Percentiles rank a stretch among this genome's conserved stretches.
These are phyloP conservation scores for Hibiscus trionum DNA, from an alignment of 345 rosid genomes.

Conservation along the genomic window DNA sequence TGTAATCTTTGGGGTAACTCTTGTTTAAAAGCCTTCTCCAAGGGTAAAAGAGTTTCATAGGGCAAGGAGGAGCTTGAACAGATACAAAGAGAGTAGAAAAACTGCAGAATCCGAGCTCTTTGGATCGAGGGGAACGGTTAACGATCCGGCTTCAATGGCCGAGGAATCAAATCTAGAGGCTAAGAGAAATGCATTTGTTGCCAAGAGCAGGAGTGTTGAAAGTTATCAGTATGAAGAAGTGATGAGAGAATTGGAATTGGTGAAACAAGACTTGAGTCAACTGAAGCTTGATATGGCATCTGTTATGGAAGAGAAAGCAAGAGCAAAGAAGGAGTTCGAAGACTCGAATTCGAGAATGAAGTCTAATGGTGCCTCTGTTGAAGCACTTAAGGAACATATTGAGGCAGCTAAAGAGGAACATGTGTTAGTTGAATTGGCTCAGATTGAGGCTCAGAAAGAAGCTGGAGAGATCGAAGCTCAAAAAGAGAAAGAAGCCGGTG, in stretches of 20 bases:
- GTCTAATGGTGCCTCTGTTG: constrained; percentile 27
- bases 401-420: constrained; percentile 72
- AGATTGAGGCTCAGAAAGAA: constrained; percentile 76
- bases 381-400: constrained; percentile 51
- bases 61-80: constrained; percentile 41
- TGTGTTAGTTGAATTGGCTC: constrained; percentile 68
- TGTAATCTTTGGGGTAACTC: background rate
- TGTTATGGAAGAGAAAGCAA: constrained; percentile 45
- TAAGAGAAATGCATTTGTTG: constrained; percentile 18
- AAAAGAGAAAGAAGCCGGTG: constrained; percentile 33
- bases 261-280: constrained; percentile 60
- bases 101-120: constrained; percentile 49
- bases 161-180: constrained; percentile 36
- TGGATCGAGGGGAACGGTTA: constrained; percentile 29
- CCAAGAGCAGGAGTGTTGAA: background rate
- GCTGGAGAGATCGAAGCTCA: constrained; percentile 40
- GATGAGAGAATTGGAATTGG: constrained; percentile 44
- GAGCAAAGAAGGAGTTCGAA: constrained; percentile 39
- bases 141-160: constrained; percentile 35
- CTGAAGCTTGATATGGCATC: constrained; percentile 69
- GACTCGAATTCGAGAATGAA: constrained; percentile 19
- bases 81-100: constrained; percentile 42
- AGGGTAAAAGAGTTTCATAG: constrained; percentile 45
- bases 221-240: constrained; percentile 28
- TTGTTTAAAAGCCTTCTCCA: constrained; percentile 31